Base-by-base conservation (phyloP, 805 yeast genomes). In the Metschnikowia cubensis region DNA sequence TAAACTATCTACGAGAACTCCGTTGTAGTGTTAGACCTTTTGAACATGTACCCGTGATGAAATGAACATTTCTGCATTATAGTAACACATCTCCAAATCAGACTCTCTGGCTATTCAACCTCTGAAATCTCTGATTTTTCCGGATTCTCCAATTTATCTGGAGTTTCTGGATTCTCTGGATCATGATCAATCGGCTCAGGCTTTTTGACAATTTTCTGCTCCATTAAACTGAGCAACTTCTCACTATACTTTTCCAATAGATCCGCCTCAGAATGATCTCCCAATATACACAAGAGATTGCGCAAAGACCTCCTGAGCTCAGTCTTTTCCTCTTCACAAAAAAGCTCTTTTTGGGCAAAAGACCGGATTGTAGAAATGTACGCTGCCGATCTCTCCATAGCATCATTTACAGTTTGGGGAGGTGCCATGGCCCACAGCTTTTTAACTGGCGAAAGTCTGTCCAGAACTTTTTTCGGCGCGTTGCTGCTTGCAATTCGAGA, bases 211-310 rank as follows among this genome's bases (percentile, higher is more conserved):
- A 35, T 7, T 15, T 15, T 25, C 42, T 29, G 21, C 42, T 39
- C 42, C 21, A 39, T 14, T 17, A 25, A 35, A n/a, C 60, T 54
- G 1, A 74, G 50, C 35, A 74, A 59, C 50, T 64, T 57, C 2
- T 70, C 65, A 55, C 77, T 76, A 53, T 74, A 76, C 25, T 52
- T 64, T 37, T 70, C 70, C 36, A 77, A 57, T 6, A 75, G 33
- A 35, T 63, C 62, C 11, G 44, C 49, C 17, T 46, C 31, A 4
- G 36, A 34, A 29, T 6, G 49, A 17, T 48, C 55, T 25, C 52
- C 54, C 52, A 62, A 60, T 60, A 50, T 36, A 2, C 37, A 41
- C 14, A 55, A 42, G 10, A 66, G 31, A 38, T 59, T 64, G 6
- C 50, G 55, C 47, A 69, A 53, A 3, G 64, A 63, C 2, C 35